A percentile compares a stretch with the other conserved stretches of the same genome.
These are phyloP conservation scores for Cutaneotrichosporon spelunceum DNA, from an alignment of 1,284 basidiomycete genomes.

Conservation along the genomic window DNA sequence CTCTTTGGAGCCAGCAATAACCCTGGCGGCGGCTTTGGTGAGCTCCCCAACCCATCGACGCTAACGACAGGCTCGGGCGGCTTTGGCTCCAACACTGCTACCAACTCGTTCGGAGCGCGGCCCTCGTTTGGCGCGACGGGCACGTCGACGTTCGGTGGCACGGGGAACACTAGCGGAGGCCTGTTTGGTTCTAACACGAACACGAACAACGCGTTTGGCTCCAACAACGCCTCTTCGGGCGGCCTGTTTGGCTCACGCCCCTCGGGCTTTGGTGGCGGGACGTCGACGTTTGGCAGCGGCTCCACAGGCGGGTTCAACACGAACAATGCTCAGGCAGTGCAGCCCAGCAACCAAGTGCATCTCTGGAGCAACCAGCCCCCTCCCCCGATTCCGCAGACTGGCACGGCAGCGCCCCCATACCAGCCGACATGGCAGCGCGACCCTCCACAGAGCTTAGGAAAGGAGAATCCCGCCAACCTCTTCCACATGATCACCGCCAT, in stretches of 20 bases:
- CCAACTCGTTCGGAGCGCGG: conserved; percentile 36
- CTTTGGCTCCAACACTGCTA: conserved; percentile 21
- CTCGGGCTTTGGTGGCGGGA: conserved; percentile 27
- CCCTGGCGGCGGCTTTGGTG: conserved; percentile 35
- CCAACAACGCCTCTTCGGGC: conserved; percentile 16
- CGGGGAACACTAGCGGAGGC: conserved; percentile 56
- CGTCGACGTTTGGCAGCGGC: conserved; percentile 27
- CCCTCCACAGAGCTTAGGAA: conserved; percentile 19
- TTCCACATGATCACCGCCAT: conserved; percentile 49
- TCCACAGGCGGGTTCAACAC: conserved; percentile 26
- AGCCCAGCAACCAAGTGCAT: conserved; percentile 29
- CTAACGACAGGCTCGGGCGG: conserved; percentile 12
- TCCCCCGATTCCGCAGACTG: conserved; percentile 37
- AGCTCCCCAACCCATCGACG: conserved; percentile 8
- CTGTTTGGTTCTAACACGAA: conserved; percentile 38
- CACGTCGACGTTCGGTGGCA: conserved; percentile 45
- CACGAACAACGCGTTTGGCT: conserved; percentile 30
- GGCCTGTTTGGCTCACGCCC: conserved; percentile 34
- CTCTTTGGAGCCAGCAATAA: conserved; percentile 45
- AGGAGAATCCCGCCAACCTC: conserved; percentile 33
- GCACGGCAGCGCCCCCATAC: conserved; percentile 41
- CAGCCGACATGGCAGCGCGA: conserved; percentile 48
- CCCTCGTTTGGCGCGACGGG: conserved; percentile 44
- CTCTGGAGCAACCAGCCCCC: conserved; percentile 28
- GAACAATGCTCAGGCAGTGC: not conserved